phyloP scores from a whole-genome alignment of 208 protist genomes.

The Blechomonas ayalai region DNA sequence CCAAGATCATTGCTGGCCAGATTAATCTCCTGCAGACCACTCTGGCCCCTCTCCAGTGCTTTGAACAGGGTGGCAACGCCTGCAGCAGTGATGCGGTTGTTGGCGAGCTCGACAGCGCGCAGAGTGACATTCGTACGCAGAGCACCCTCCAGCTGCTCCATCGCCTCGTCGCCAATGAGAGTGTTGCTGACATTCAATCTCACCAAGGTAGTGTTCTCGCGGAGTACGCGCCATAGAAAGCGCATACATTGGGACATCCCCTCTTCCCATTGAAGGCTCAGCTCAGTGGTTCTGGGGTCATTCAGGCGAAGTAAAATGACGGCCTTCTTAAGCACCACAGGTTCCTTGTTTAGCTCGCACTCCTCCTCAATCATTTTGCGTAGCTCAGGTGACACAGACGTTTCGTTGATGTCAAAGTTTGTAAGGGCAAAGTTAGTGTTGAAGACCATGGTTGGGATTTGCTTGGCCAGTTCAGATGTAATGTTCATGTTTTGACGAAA shows the following conservation, averaged over 20 bases:
- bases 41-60: slow-evolving; percentile 28
- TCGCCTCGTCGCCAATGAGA: slow-evolving; percentile 50
- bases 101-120: slow-evolving; percentile 64
- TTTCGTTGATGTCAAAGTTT: slow-evolving; percentile 40
- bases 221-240: slow-evolving; percentile 55
- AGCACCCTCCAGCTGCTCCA: slow-evolving; percentile 39
- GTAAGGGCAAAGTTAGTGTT: slow-evolving; percentile 53
- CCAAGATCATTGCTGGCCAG: slow-evolving; percentile 77
- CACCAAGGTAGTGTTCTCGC: slow-evolving; percentile 38
- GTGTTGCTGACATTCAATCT: slow-evolving; percentile 78
- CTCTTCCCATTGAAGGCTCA: slow-evolving; percentile 81
- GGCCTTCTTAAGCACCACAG: slow-evolving; percentile 45
- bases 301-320: slow-evolving; percentile 51
- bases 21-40: slow-evolving; percentile 64
- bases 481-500: slow-evolving; percentile 51
- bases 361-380: slow-evolving; percentile 35
- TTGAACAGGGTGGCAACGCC: slow-evolving; percentile 58
- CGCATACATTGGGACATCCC: slow-evolving; percentile 35
- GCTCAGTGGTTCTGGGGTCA: slow-evolving; percentile 21
- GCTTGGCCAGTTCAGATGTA: slow-evolving; percentile 34
- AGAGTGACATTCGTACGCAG: slow-evolving; percentile 63
- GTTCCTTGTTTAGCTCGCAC: slow-evolving; percentile 74
- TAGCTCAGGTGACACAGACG: slow-evolving; percentile 38
- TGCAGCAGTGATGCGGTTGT: slow-evolving; percentile 69
- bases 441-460: slow-evolving; percentile 39